Evolutionary conservation across 2,329 filamentous ascomycete species (phyloP).

Genomic region (Ceratocystis variospora): DNA sequence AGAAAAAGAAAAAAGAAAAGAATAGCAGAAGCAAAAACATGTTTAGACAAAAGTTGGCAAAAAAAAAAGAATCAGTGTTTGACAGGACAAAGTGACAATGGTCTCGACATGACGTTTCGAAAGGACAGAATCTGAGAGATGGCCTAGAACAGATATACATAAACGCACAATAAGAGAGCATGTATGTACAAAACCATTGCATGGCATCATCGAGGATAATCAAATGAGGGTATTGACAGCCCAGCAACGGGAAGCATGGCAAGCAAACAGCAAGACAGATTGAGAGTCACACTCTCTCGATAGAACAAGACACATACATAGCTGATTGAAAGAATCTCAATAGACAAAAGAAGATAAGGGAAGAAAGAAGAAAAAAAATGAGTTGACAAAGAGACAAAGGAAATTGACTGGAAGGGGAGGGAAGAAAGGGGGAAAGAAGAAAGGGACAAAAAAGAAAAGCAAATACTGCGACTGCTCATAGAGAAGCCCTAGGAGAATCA

Average conservation of each 20-base stretch:
- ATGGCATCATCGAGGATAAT: not conserved
- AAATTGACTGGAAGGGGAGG: constrained; percentile 7
- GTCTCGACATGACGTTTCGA: no score
- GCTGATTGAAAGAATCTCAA: constrained; percentile 10
- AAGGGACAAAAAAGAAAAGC: constrained; percentile 10
- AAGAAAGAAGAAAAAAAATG: not conserved
- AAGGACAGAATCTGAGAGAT: no score
- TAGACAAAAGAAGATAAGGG: constrained; percentile 11
- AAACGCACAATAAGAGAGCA: no score
- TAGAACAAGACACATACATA: not conserved
- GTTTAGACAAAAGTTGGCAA: not conserved
- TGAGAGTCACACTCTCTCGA: not conserved
- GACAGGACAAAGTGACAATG: no score
- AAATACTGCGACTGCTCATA: constrained; percentile 17
- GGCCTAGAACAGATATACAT: no score
- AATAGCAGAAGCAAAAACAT: not conserved
- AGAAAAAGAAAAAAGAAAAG: not conserved
- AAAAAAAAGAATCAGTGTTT: not conserved
- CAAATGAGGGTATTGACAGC: not conserved
- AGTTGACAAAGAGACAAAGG: constrained; percentile 13
- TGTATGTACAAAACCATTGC: no score
- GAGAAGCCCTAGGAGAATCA: constrained; percentile 15
- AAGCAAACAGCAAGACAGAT: constrained; percentile 9
- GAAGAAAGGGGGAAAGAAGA: not conserved
- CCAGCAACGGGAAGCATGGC: not conserved